phyloP scores from a whole-genome alignment of 305 asterid species.

The Fraxinus dipetala region DNA sequence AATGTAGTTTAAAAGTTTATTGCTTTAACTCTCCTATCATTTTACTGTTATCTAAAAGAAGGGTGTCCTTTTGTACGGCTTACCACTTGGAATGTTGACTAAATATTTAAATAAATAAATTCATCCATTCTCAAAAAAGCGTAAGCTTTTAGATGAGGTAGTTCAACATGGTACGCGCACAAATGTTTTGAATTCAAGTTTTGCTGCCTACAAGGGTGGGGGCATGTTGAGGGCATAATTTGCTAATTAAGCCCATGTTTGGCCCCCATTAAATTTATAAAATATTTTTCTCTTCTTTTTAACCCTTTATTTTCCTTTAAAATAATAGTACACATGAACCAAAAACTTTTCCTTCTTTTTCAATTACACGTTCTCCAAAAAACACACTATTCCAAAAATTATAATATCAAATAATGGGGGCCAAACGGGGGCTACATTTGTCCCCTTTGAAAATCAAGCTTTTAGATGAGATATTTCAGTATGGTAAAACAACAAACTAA shows the following conservation, averaged over 20 bases:
- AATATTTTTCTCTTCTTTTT: too few species aligned
- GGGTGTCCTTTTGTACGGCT: neutral
- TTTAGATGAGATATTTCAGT: neutral
- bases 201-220: neutral
- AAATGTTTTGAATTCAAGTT: neutral
- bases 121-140: neutral
- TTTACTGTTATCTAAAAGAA: neutral
- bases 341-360: too few species aligned
- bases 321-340: too few species aligned
- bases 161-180: neutral
- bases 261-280: too few species aligned
- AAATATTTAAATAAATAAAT: neutral
- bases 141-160: neutral
- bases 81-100: neutral
- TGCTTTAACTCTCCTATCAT: conserved; percentile 1
- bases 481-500: neutral
- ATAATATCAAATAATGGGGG: too few species aligned
- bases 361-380: too few species aligned
- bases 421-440: neutral
- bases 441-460: neutral
- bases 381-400: too few species aligned
- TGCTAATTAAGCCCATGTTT: neutral
- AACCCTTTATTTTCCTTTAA: too few species aligned
- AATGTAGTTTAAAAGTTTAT: conserved; percentile 4
- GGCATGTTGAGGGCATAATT: neutral